Evolutionary conservation across 2,329 filamentous ascomycete genomes (phyloP).

Genomic region (Colletotrichum siamense): DNA sequence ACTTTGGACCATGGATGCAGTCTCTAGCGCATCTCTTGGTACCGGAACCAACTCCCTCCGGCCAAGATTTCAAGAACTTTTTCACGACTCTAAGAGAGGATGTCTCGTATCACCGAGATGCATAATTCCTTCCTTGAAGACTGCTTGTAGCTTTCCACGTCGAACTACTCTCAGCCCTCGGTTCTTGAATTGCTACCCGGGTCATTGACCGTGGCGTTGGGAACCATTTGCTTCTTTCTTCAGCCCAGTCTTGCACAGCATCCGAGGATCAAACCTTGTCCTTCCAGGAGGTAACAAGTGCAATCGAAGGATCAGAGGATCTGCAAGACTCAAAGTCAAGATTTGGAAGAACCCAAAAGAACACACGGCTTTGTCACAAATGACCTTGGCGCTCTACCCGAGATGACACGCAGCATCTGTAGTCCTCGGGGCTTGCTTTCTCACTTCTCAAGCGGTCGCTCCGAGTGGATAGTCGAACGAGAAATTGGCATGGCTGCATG

Average conservation of each 20-base stretch:
- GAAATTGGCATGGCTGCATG: background rate
- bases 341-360: background rate
- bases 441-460: background rate
- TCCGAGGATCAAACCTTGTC: background rate
- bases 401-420: conserved; percentile 11
- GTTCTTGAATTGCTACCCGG: background rate
- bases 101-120: background rate
- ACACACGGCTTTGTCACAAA: background rate
- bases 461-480: background rate
- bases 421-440: conserved; percentile 11
- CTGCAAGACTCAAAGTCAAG: background rate
- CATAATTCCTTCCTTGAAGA: background rate
- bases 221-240: background rate
- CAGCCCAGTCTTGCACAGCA: background rate
- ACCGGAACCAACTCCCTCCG: background rate
- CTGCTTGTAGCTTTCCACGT: background rate
- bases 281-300: background rate
- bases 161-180: background rate
- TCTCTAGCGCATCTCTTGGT: background rate
- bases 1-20: background rate
- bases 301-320: background rate
- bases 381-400: background rate
- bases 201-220: background rate
- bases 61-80: background rate
- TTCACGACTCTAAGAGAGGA: background rate